These are phyloP conservation scores for Plasmodium adleri DNA, from an alignment of 169 alveolate genomes.

Conservation along the genomic window DNA sequence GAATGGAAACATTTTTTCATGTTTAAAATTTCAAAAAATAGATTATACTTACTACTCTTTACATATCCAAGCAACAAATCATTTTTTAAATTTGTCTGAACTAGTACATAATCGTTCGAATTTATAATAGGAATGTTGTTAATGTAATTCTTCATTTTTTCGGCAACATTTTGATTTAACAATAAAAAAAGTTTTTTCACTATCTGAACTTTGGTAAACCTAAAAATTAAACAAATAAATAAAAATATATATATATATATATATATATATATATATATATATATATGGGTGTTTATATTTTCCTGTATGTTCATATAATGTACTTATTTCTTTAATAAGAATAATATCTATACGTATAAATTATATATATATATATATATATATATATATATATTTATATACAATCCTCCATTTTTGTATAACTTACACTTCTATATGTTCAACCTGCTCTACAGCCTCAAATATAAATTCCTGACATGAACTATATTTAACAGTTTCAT, in stretches of 20 bases:
- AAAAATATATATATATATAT: not conserved
- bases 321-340: no score
- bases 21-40: conserved; percentile 60
- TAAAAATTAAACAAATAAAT: conserved; percentile 15
- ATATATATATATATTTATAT: not conserved
- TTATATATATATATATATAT: no score
- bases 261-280: not conserved
- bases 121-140: conserved; percentile 45
- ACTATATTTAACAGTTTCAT: not conserved
- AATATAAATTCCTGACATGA: conserved; percentile 51
- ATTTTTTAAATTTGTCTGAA: conserved; percentile 62
- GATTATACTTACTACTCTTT: conserved; percentile 52
- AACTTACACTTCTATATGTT: conserved; percentile 70
- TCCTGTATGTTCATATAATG: not conserved
- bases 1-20: conserved; percentile 30
- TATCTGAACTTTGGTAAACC: conserved; percentile 44
- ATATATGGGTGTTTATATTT: not conserved
- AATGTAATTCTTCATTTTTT: conserved; percentile 15
- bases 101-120: conserved; percentile 50
- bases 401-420: not conserved
- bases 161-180: conserved; percentile 14
- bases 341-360: no score
- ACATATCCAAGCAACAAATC: conserved; percentile 63
- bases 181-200: conserved; percentile 38
- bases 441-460: conserved; percentile 39